phyloP scores from a whole-genome alignment of 495 filamentous ascomycete genomes.

The Podospora anserina region DNA sequence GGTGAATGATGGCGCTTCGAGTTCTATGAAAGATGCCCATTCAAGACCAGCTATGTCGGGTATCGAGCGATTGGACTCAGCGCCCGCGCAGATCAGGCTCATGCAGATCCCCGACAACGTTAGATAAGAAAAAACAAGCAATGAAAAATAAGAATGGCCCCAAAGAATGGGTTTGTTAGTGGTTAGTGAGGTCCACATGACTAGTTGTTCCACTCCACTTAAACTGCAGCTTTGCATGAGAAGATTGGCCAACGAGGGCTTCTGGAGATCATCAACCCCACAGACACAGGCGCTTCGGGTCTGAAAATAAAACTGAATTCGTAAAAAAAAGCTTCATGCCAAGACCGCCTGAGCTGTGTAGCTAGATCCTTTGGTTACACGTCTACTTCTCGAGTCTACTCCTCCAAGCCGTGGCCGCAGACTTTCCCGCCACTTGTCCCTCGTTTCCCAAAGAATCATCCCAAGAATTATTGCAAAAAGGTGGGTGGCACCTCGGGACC shows the following conservation, averaged over 20 bases:
- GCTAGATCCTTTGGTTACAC: neutral
- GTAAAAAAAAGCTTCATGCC: neutral
- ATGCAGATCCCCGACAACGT: neutral
- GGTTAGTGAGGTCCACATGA: neutral
- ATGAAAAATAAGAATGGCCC: neutral
- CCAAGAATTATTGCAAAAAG: neutral
- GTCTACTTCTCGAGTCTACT: neutral
- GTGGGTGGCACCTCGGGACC: conserved; percentile 15
- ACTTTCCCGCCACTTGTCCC: neutral
- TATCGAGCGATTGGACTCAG: neutral
- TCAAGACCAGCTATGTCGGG: no score
- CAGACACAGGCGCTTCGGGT: no score
- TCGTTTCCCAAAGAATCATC: neutral
- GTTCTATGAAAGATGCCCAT: no score
- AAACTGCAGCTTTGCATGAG: neutral
- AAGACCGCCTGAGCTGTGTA: neutral
- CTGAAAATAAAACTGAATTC: neutral
- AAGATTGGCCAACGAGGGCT: no score
- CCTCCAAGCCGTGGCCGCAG: neutral
- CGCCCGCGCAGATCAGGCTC: neutral
- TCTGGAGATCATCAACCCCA: no score
- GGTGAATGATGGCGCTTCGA: no score
- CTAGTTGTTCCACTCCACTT: neutral
- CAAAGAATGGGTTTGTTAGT: no score
- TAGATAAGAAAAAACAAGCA: neutral